Base-by-base conservation (phyloP, 1,284 basidiomycete genomes). In the Phlebopus sp. region DNA sequence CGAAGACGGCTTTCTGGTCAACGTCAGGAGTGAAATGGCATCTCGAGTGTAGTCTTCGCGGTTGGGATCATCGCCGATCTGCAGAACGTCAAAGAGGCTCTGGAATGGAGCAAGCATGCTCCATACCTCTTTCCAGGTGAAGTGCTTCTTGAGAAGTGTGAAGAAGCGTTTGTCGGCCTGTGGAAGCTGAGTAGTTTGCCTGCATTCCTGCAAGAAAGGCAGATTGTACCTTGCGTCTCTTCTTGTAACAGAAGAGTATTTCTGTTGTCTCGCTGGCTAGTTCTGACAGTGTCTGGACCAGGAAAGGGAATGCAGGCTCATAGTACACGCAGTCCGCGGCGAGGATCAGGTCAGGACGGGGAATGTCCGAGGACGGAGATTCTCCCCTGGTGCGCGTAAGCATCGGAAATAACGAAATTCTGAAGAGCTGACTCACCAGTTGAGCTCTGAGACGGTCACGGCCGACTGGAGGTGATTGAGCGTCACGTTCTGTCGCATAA, bases 301-400 rank as follows among this genome's bases (percentile, higher is more conserved):
- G 79, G 13, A 95, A 77, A 2, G 92, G 87, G 60, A 97, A 97
- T 0, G 92, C 87, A n/a, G 90, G 89, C 69, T 97, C 94, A 57
- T 92, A 92, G 69, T 97, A 97, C 5, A 97, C 92, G 60, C 94
- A 97, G 63, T 97, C 94, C 1, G 92, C 92, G 1, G 89, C 90
- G 5, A 94, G 75, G 47, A 94, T 76, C 21, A 96, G 53, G 56
- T 91, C 81, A 6, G 84, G 77, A 14, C 54, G 64, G 18, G 66
- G 61, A 14, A 82, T 68, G 17, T 67, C 60, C 31, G 55, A 39
- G 21, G 81, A 76, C 42, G 78, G 57, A 6, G 74, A 67, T 25
- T 70, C 66, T 25, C 83, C 85, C 85, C 85, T 86, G 54, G 42
- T 52, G 38, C 49, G 39, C 19, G 35, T 52, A 39, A 50, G 23